phyloP scores from a whole-genome alignment of 495 filamentous ascomycete genomes.

The Podospora pseudopauciseta region DNA sequence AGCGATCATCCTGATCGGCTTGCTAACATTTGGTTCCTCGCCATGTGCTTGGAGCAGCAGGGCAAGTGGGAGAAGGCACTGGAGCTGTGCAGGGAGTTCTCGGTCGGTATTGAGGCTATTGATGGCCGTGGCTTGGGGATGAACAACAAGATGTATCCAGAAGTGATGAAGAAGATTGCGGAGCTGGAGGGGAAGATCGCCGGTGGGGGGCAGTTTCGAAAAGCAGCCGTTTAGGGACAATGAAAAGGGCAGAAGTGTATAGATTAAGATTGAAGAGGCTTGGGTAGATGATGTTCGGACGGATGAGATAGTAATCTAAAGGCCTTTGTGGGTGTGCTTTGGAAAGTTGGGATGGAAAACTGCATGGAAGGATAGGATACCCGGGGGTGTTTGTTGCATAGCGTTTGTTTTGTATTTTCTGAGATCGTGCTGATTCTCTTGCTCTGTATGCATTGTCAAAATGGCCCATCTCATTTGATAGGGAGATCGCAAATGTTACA shows the following conservation, averaged over 20 bases:
- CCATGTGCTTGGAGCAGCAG: conserved; percentile 9
- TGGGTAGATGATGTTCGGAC: background rate
- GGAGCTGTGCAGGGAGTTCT: conserved; percentile 3
- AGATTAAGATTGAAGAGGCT: background rate
- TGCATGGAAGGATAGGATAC: background rate
- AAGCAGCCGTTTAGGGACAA: background rate
- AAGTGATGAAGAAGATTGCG: background rate
- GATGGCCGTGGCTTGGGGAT: background rate
- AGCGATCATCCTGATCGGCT: conserved; percentile 10
- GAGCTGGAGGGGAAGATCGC: background rate
- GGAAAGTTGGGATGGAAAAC: background rate
- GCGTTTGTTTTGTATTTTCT: background rate
- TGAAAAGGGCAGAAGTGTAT: background rate
- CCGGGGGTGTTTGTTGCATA: background rate
- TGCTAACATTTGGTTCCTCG: conserved; percentile 1
- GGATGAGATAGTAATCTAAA: background rate
- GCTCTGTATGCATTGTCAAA: background rate
- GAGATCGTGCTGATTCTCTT: background rate
- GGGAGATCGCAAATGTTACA: background rate
- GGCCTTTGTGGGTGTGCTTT: background rate
- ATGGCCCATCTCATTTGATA: background rate
- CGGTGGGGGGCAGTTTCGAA: background rate
- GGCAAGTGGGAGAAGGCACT: conserved; percentile 7
- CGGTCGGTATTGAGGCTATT: background rate
- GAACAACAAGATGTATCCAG: conserved; percentile 3